phyloP scores from a whole-genome alignment of 1,284 basidiomycete genomes.

The Trametes polyzona region DNA sequence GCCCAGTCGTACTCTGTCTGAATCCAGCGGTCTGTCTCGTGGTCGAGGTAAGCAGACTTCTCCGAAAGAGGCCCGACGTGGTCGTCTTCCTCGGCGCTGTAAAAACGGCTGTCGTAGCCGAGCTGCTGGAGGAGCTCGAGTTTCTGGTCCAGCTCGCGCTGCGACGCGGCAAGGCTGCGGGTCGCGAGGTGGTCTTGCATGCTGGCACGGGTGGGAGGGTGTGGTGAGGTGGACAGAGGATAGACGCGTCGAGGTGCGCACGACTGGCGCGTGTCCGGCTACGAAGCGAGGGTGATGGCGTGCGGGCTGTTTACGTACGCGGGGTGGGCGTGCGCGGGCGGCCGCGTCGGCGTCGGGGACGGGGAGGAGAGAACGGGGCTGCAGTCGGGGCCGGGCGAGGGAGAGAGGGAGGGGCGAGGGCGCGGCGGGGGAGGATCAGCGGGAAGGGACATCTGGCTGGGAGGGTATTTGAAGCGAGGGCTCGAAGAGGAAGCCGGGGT shows the following conservation, averaged over 20 bases:
- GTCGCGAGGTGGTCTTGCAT: slow-evolving; percentile 23
- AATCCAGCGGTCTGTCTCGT: slow-evolving; percentile 27
- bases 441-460: slow-evolving; percentile 13
- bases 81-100: slow-evolving; percentile 18
- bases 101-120: slow-evolving; percentile 22
- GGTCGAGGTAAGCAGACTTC: slow-evolving; percentile 17
- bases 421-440: slow-evolving; percentile 22
- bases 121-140: slow-evolving; percentile 35
- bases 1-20: slow-evolving; percentile 29
- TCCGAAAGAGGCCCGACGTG: slow-evolving; percentile 18
- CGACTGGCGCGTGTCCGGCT: slow-evolving; percentile 15
- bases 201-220: slow-evolving; percentile 9
- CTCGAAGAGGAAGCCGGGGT: slow-evolving; percentile 11
- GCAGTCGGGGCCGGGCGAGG: slow-evolving; percentile 1
- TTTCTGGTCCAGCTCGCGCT: slow-evolving; percentile 30
- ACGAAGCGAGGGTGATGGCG: slow-evolving; percentile 18
- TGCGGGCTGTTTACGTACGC: slow-evolving; percentile 8
- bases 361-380: background rate
- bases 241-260: slow-evolving; percentile 13
- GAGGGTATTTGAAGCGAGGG: slow-evolving; percentile 25
- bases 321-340: background rate
- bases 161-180: slow-evolving; percentile 20
- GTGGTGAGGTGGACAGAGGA: slow-evolving; percentile 12
- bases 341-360: background rate
- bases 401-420: slow-evolving; percentile 1